A percentile compares a stretch with the other conserved stretches of the same genome.
These are phyloP conservation scores for Aspergillaceae sp. DNA, from an alignment of 2,329 filamentous ascomycete genomes.

Conservation along the genomic window DNA sequence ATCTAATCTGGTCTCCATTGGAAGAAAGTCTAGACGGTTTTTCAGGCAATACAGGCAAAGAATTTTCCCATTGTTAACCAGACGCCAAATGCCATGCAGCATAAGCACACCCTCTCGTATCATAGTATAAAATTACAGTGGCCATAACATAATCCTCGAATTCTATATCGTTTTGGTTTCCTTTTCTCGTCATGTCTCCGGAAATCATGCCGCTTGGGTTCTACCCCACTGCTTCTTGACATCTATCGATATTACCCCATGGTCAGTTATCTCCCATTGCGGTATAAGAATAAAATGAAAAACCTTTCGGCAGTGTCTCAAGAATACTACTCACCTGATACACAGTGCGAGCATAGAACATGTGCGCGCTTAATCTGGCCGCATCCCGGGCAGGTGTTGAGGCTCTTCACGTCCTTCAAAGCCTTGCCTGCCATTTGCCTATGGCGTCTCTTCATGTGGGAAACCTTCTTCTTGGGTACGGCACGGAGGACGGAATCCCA, in stretches of 20 bases:
- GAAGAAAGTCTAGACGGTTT: slow-evolving; percentile 4
- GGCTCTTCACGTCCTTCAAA: slow-evolving; percentile 74
- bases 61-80: slow-evolving; percentile 17
- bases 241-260: slow-evolving; percentile 19
- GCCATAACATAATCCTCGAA: slow-evolving; percentile 1
- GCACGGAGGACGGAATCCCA: slow-evolving; percentile 90
- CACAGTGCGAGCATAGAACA: slow-evolving; percentile 77
- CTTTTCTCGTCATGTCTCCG: slow-evolving; percentile 1
- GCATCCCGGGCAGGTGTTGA: slow-evolving; percentile 86
- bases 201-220: slow-evolving; percentile 21
- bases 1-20: background rate
- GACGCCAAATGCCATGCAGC: slow-evolving; percentile 33
- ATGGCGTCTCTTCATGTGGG: slow-evolving; percentile 87
- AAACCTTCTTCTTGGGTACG: slow-evolving; percentile 98
- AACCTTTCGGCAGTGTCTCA: slow-evolving; percentile 4
- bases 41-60: slow-evolving; percentile 8
- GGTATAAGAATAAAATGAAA: background rate
- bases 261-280: slow-evolving; percentile 1
- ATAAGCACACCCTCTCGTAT: slow-evolving; percentile 16
- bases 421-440: slow-evolving; percentile 94
- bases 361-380: slow-evolving; percentile 83
- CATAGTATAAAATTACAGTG: slow-evolving; percentile 16
- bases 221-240: slow-evolving; percentile 41
- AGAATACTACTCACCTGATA: slow-evolving; percentile 55
- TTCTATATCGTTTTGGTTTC: slow-evolving; percentile 3